Conservation (phyloP, 2,329 filamentous ascomycete genomes). For the Apiospora kogelbergensis region DNA sequence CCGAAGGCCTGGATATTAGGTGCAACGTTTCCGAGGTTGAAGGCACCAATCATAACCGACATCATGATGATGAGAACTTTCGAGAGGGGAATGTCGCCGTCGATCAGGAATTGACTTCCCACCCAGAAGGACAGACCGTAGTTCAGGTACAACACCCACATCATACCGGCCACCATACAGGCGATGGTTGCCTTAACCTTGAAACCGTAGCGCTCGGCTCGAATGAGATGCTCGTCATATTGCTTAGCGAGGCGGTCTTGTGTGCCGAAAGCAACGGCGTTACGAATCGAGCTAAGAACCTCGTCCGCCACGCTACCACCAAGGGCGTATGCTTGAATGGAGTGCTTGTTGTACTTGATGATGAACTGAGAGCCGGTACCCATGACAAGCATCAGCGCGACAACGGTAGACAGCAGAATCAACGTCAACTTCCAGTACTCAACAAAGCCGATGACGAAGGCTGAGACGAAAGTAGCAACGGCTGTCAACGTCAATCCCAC, state of each 20-base stretch:
- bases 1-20: conserved; percentile 87
- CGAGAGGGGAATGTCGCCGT: conserved; percentile 64
- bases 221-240: conserved; percentile 74
- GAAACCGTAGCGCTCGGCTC: conserved; percentile 74
- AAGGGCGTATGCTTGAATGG: conserved; percentile 75
- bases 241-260: conserved; percentile 87
- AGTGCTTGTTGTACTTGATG: conserved; percentile 76
- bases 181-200: conserved; percentile 72
- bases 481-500: conserved; percentile 75
- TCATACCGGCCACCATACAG: conserved; percentile 80
- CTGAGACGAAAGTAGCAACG: conserved; percentile 79
- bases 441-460: conserved; percentile 87
- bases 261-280: conserved; percentile 88
- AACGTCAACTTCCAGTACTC: conserved; percentile 92
- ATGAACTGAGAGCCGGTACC: conserved; percentile 72
- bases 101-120: conserved; percentile 72
- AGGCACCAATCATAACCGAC: conserved; percentile 89
- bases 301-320: conserved; percentile 92
- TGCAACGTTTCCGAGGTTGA: conserved; percentile 83
- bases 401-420: conserved; percentile 79
- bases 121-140: conserved; percentile 90
- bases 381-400: conserved; percentile 78
- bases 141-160: conserved; percentile 81
- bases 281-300: conserved; percentile 89
- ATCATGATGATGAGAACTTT: conserved; percentile 83